phyloP scores from a whole-genome alignment of 805 yeast species.

The Candida easanensis region DNA sequence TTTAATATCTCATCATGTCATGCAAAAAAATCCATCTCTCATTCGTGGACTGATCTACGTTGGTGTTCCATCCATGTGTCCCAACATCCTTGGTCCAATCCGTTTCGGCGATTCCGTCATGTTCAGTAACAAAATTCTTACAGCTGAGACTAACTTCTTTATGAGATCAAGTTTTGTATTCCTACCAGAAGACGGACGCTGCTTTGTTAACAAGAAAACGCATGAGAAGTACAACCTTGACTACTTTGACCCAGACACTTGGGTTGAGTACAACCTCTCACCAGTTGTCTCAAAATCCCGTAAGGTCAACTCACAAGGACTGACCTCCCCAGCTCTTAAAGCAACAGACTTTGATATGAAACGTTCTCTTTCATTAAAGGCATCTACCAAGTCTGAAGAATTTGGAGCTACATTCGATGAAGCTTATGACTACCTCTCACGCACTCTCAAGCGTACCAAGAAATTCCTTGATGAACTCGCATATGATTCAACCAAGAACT shows the following conservation, averaged over 20 bases:
- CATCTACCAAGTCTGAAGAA: slow-evolving; percentile 10
- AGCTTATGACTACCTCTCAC: slow-evolving; percentile 59
- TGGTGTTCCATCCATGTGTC: slow-evolving; percentile 82
- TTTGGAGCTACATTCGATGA: slow-evolving; percentile 41
- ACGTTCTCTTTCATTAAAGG: slow-evolving; percentile 17
- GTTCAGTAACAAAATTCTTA: slow-evolving; percentile 67
- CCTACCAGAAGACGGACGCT: slow-evolving; percentile 70
- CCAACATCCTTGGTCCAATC: slow-evolving; percentile 83
- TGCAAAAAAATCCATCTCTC: slow-evolving; percentile 64
- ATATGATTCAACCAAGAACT: slow-evolving; percentile 47
- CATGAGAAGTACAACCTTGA: slow-evolving; percentile 62
- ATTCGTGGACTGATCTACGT: slow-evolving; percentile 77
- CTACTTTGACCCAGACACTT: slow-evolving; percentile 73
- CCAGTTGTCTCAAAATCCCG: slow-evolving; percentile 57
- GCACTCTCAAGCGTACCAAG: slow-evolving; percentile 60
- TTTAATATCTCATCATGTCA: slow-evolving; percentile 72
- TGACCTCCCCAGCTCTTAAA: slow-evolving; percentile 5
- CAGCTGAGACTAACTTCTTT: slow-evolving; percentile 80
- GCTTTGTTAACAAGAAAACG: slow-evolving; percentile 63
- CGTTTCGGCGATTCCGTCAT: slow-evolving; percentile 79
- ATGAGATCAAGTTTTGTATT: slow-evolving; percentile 84
- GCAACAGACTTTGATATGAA: slow-evolving; percentile 17
- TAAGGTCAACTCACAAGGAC: slow-evolving; percentile 7
- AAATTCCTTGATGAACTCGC: slow-evolving; percentile 54
- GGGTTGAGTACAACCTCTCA: slow-evolving; percentile 73